Conservation (phyloP, 495 filamentous ascomycete species). For the Jackrogersella multiformis region DNA sequence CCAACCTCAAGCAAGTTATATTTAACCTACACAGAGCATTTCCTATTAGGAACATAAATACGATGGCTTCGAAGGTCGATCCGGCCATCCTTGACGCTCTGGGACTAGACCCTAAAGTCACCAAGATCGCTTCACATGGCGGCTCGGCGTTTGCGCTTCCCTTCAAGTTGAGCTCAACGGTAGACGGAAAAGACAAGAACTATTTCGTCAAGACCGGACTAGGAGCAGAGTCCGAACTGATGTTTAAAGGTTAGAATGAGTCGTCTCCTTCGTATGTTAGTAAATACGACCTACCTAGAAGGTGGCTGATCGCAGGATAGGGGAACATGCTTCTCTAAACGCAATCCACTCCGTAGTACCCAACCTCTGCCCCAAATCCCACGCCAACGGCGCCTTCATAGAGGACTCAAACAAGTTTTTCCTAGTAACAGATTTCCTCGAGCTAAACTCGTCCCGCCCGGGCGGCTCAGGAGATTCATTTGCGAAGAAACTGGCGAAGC, state of each 20-base stretch:
- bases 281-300: background rate
- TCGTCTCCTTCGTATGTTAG: background rate
- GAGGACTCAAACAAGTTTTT: conserved; percentile 65
- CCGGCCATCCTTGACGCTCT: conserved; percentile 70
- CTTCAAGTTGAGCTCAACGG: conserved; percentile 67
- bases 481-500: conserved; percentile 76
- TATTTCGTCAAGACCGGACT: conserved; percentile 86
- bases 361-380: conserved; percentile 74
- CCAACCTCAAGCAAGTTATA: background rate
- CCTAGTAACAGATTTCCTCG: conserved; percentile 83
- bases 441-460: conserved; percentile 59
- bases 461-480: conserved; percentile 62
- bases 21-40: background rate
- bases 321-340: conserved; percentile 85
- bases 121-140: conserved; percentile 70
- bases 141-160: conserved; percentile 80
- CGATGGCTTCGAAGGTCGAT: conserved; percentile 60
- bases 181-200: conserved; percentile 62
- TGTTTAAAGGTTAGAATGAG: conserved; percentile 69
- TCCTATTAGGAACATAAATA: conserved; percentile 5
- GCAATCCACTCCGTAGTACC: conserved; percentile 77
- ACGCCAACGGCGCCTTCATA: conserved; percentile 72
- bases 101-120: conserved; percentile 66
- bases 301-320: conserved; percentile 42
- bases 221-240: conserved; percentile 69